Base-by-base conservation (phyloP, 2,329 filamentous ascomycete genomes). In the Thielaviopsis cerberus region DNA sequence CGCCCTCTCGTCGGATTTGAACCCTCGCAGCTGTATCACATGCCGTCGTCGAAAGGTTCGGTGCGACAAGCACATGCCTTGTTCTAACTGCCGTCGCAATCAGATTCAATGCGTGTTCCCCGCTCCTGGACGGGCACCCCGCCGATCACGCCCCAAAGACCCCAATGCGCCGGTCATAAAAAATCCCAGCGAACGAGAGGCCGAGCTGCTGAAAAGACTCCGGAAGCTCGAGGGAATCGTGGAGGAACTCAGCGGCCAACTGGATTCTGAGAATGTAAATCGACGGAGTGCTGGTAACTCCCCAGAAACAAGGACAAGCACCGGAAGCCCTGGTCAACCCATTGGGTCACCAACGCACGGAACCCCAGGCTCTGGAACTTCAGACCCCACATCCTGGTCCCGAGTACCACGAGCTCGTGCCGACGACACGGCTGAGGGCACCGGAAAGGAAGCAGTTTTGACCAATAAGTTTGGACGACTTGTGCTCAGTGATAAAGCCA, bases 21-120 rank as follows among this genome's bases (percentile, higher is more conserved):
- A 76, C 61, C 74, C 74, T 27, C 69, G 74, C 61, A 76, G 73
- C 61, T 76, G 74, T 63, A 73, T 76, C 20, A 76, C 73, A 45
- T 76, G 74, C 61, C 70, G 74, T 11, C 72, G 74, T 51, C 73
- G 82, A 62, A 85, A 86, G 68, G 85, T 89, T 57, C 83, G 84
- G 65, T 89, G 85, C 74, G 83, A 89, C 72, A 88, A 88, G 72
- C 76, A 79, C 64, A 80, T 86, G 73, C 83, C 85, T 17, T 89
- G 85, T 68, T 80, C 80, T 64, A 88, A 89, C 67, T 89, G 85
- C 67, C 78, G 78, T 50, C 79, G 83, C 62, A 83, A 82, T 48
- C 73, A 82, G 64, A 85, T 85, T 59, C 78, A 83, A 63, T 89
- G 85, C 68, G 72, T 87, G 54, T 89, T 86, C 66, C 85, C 85